Percentiles rank a stretch among this genome's conserved stretches.
Evolutionary conservation across 2,329 filamentous ascomycete genomes (phyloP).

Genomic region (Botryotinia narcissicola): DNA sequence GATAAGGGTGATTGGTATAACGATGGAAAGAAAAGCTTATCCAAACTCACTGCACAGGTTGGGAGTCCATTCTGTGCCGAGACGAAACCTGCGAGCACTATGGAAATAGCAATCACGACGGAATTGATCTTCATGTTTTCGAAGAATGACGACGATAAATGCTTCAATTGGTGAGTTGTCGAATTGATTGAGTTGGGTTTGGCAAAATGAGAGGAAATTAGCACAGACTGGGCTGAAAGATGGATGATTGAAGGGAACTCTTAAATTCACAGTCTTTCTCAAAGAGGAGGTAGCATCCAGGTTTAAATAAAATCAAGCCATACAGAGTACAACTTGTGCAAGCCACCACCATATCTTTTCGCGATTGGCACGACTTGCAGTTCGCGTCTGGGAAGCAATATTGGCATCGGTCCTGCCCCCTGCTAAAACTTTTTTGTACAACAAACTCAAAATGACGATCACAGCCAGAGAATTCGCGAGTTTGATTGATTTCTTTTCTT

Average conservation of each 20-base stretch:
- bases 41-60: conserved; percentile 52
- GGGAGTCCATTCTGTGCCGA: conserved; percentile 51
- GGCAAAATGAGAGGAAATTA: neutral
- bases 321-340: neutral
- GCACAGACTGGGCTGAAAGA: neutral
- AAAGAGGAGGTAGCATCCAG: neutral
- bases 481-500: neutral
- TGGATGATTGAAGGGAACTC: neutral
- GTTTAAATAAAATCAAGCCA: conserved; percentile 12
- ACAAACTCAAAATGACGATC: neutral
- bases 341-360: neutral
- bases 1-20: neutral
- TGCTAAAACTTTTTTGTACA: neutral
- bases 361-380: neutral
- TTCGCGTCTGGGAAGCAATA: neutral
- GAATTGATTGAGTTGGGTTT: neutral
- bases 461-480: neutral
- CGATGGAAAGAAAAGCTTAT: neutral
- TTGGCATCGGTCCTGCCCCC: neutral
- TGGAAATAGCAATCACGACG: conserved; percentile 42
- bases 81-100: conserved; percentile 54
- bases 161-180: neutral
- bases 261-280: neutral
- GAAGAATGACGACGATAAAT: neutral
- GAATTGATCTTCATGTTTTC: conserved; percentile 24